These are phyloP conservation scores for Russula foetens DNA, from an alignment of 768 basidiomycete species.

Conservation along the genomic window DNA sequence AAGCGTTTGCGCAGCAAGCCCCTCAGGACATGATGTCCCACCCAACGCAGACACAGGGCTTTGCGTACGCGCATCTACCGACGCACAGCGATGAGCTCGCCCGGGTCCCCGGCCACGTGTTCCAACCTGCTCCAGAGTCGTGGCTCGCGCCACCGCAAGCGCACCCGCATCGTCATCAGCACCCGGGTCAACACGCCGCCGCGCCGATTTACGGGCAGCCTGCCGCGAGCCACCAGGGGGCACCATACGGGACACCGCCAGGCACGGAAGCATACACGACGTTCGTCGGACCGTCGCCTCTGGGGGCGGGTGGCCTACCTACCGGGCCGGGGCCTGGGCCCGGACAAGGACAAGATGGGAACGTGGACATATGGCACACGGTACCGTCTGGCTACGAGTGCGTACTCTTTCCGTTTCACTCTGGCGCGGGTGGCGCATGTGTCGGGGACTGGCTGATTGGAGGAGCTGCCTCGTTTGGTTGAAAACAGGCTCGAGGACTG, in stretches of 20 bases:
- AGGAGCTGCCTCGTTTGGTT: not conserved
- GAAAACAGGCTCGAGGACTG: slow-evolving; percentile 17
- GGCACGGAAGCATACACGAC: not conserved
- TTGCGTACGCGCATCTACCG: slow-evolving; percentile 12
- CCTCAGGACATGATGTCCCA: not conserved
- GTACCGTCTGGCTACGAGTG: slow-evolving; percentile 19
- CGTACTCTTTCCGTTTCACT: slow-evolving; percentile 5
- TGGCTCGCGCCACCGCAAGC: slow-evolving; percentile 4
- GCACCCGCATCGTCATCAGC: not conserved
- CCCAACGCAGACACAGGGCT: not conserved
- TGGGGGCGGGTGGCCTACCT: not conserved
- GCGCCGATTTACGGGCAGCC: not conserved
- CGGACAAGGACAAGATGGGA: not conserved
- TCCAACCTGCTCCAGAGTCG: not conserved
- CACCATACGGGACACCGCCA: slow-evolving; percentile 2
- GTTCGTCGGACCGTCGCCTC: not conserved
- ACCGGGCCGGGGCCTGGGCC: not conserved
- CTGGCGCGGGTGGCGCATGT: not conserved
- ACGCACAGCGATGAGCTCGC: slow-evolving; percentile 17
- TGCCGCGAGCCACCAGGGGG: not conserved
- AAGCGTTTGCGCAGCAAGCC: not conserved
- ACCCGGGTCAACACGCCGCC: not conserved
- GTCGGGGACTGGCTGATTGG: slow-evolving; percentile 9
- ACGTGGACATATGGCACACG: slow-evolving; percentile 14
- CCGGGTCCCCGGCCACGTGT: slow-evolving; percentile 11